Conservation (phyloP, 768 basidiomycete species). For the Lactarius quietus region DNA sequence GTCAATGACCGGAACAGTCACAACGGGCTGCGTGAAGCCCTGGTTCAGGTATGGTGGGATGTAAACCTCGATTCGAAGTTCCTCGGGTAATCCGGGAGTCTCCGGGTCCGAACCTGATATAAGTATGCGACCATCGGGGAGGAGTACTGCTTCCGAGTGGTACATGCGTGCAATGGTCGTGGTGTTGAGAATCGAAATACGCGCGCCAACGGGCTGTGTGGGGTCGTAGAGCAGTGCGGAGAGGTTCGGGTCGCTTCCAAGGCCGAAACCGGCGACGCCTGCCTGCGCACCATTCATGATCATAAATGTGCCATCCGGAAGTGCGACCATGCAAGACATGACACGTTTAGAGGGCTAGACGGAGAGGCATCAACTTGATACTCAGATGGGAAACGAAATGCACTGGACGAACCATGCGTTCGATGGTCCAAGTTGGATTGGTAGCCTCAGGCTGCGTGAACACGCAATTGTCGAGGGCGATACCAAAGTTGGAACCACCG, state of each 20-base stretch:
- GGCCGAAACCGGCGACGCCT: constrained; percentile 71
- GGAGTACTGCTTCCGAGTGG: constrained; percentile 71
- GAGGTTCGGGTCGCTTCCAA: constrained; percentile 60
- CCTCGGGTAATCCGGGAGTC: constrained; percentile 60
- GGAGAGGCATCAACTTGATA: neutral
- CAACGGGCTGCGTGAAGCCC: constrained; percentile 59
- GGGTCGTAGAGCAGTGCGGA: constrained; percentile 71
- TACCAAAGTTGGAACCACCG: constrained; percentile 64
- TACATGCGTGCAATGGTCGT: constrained; percentile 76
- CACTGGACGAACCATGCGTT: constrained; percentile 63
- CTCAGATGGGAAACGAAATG: neutral
- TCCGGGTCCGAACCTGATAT: constrained; percentile 76
- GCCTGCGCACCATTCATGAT: constrained; percentile 72
- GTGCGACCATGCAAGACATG: constrained; percentile 68
- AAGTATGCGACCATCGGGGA: constrained; percentile 71
- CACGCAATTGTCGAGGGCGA: constrained; percentile 67
- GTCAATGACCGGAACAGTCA: constrained; percentile 55
- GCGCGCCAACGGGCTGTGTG: constrained; percentile 49
- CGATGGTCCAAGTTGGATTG: constrained; percentile 64
- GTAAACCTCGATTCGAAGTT: constrained; percentile 78
- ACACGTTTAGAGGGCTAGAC: constrained; percentile 65
- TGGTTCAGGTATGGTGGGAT: constrained; percentile 79
- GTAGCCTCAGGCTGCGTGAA: constrained; percentile 59
- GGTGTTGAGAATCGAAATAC: constrained; percentile 60
- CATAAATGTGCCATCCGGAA: constrained; percentile 73